Conservation (phyloP, 129 eudicot species). For the Lonicera japonica region DNA sequence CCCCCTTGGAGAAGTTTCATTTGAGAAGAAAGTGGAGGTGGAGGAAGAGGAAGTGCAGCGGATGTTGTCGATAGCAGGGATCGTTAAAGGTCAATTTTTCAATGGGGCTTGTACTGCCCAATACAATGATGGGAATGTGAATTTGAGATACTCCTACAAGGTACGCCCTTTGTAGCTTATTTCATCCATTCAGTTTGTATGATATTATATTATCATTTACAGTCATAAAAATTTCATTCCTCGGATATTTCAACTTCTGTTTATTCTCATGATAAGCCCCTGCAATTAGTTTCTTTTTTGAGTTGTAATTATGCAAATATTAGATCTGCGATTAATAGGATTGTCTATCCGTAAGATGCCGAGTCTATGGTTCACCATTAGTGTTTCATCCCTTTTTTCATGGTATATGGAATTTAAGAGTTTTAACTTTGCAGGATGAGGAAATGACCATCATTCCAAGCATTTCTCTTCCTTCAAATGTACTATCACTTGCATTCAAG, state of each 20-base stretch:
- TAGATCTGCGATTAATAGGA: neutral
- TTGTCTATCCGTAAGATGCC: neutral
- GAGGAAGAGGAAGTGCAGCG: slow-evolving; percentile 49
- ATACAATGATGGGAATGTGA: slow-evolving; percentile 59
- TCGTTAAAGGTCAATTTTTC: slow-evolving; percentile 46
- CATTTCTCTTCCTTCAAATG: slow-evolving; percentile 83
- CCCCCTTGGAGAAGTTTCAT: slow-evolving; percentile 79
- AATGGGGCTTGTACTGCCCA: slow-evolving; percentile 72
- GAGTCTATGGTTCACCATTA: neutral
- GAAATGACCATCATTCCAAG: slow-evolving; percentile 65
- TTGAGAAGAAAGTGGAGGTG: slow-evolving; percentile 65
- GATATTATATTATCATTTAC: neutral
- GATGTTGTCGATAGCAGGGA: slow-evolving; percentile 54
- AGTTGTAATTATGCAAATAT: neutral
- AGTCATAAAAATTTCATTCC: neutral
- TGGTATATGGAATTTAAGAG: neutral
- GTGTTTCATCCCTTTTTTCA: neutral
- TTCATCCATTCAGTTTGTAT: neutral
- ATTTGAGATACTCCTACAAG: slow-evolving; percentile 72
- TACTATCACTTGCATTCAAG: slow-evolving; percentile 65
- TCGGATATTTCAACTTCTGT: neutral
- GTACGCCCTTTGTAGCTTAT: slow-evolving; percentile 27
- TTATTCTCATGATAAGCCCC: neutral
- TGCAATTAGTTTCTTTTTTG: neutral
- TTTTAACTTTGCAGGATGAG: slow-evolving; percentile 59